Evolutionary conservation across 1,284 basidiomycete species (phyloP).

Genomic region (Malassezia psittaci): DNA sequence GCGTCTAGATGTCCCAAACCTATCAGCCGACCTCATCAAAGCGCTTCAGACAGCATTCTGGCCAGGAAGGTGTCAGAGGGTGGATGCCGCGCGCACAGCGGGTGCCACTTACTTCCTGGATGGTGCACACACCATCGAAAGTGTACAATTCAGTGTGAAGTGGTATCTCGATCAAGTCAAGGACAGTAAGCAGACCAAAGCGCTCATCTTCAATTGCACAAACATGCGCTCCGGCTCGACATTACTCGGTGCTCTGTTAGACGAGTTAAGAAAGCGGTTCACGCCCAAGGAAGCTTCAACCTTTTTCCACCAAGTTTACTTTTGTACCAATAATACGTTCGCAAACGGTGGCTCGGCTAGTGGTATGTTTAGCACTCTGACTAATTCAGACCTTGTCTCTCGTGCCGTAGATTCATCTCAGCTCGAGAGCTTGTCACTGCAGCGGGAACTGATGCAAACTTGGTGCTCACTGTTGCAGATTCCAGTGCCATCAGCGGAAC

Average conservation of each 20-base stretch:
- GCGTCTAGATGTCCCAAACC: slow-evolving; percentile 27
- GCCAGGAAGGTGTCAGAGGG: slow-evolving; percentile 92
- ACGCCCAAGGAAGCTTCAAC: slow-evolving; percentile 46
- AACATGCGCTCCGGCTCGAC: slow-evolving; percentile 68
- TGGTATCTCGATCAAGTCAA: slow-evolving; percentile 57
- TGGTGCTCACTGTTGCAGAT: slow-evolving; percentile 25
- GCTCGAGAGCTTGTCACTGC: slow-evolving; percentile 29
- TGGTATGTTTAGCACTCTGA: slow-evolving; percentile 51
- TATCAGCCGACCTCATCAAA: slow-evolving; percentile 21
- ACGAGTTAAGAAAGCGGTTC: slow-evolving; percentile 21
- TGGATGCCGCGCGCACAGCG: slow-evolving; percentile 52
- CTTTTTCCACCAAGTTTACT: slow-evolving; percentile 71
- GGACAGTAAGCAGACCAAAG: slow-evolving; percentile 46
- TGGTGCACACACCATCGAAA: slow-evolving; percentile 90
- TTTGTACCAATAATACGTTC: slow-evolving; percentile 96
- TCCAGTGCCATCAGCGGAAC: neutral
- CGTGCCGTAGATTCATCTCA: slow-evolving; percentile 30
- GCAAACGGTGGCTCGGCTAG: slow-evolving; percentile 76
- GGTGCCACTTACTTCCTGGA: slow-evolving; percentile 76
- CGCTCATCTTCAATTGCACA: slow-evolving; percentile 93
- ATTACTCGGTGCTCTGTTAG: slow-evolving; percentile 61
- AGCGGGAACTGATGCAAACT: slow-evolving; percentile 29
- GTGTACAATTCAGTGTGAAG: slow-evolving; percentile 69
- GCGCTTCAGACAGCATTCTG: slow-evolving; percentile 59
- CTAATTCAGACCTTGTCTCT: slow-evolving; percentile 23